A percentile compares a stretch with the other conserved stretches of the same genome.
These are phyloP conservation scores for Cucumis hystrix DNA, from an alignment of 306 rosid genomes.

Conservation along the genomic window DNA sequence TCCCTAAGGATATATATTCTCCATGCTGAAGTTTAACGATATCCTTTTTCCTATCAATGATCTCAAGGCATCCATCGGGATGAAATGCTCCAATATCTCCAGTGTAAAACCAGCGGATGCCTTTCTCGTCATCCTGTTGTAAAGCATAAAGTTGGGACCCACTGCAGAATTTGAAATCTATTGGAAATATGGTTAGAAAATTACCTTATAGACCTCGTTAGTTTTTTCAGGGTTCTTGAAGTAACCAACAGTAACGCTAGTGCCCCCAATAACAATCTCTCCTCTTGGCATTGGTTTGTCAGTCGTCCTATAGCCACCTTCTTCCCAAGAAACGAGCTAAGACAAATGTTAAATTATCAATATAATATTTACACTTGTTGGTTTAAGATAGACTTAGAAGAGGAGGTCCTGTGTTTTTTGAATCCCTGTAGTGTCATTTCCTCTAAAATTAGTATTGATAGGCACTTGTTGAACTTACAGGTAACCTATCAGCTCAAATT, in stretches of 20 bases:
- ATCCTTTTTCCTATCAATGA: constrained; percentile 88
- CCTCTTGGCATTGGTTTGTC: constrained; percentile 96
- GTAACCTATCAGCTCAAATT: not conserved
- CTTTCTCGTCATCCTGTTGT: constrained; percentile 62
- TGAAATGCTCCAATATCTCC: constrained; percentile 78
- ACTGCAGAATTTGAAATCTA: not conserved
- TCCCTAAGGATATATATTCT: constrained; percentile 85
- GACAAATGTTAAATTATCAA: not conserved
- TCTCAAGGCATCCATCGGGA: constrained; percentile 87
- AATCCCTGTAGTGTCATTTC: not conserved
- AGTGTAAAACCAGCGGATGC: constrained; percentile 76
- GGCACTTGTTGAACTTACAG: not conserved
- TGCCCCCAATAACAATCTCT: constrained; percentile 79
- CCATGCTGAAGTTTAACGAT: constrained; percentile 97
- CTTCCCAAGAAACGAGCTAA: constrained; percentile 94
- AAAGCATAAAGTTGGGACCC: not conserved
- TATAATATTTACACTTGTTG: not conserved
- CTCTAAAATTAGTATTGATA: not conserved
- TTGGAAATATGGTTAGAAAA: not conserved
- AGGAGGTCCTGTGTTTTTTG: not conserved
- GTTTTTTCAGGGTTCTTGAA: constrained; percentile 74
- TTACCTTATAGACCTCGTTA: constrained; percentile 73
- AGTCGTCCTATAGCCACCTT: constrained; percentile 64
- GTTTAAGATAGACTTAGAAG: not conserved
- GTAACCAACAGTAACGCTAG: constrained; percentile 75